Conservation (phyloP, 495 filamentous ascomycete species). For the Aspergillus hancockii region DNA sequence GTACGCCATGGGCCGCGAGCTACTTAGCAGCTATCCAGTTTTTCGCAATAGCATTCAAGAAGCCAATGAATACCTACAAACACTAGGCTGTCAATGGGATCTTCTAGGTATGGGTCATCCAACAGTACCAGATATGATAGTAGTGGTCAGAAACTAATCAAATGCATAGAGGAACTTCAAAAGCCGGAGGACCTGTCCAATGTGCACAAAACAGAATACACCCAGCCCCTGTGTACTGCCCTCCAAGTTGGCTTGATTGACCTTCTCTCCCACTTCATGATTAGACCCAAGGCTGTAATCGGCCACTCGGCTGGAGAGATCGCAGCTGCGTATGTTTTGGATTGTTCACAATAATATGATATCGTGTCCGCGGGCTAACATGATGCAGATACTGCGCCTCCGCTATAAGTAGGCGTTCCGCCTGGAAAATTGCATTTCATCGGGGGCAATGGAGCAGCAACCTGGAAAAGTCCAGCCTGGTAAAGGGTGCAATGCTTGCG, state of each 20-base stretch:
- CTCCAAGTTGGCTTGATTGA: conserved; percentile 47
- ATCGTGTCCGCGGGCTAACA: background rate
- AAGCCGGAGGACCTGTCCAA: background rate
- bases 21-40: conserved; percentile 14
- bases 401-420: conserved; percentile 3
- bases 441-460: conserved; percentile 27
- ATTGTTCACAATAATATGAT: background rate
- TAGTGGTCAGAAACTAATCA: background rate
- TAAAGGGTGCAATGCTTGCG: background rate
- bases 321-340: conserved; percentile 28
- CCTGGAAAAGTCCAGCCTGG: conserved; percentile 7
- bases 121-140: background rate
- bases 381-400: conserved; percentile 19
- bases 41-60: conserved; percentile 18
- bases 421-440: conserved; percentile 21
- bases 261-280: conserved; percentile 30
- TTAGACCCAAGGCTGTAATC: conserved; percentile 30
- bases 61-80: conserved; percentile 15
- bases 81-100: conserved; percentile 6
- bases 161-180: conserved; percentile 8
- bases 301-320: conserved; percentile 51
- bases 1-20: conserved; percentile 30
- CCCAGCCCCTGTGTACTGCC: conserved; percentile 42
- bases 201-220: conserved; percentile 3
- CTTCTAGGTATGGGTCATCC: conserved; percentile 13